Conservation (phyloP, 192 early-diverging fungal genomes). For the Podila minutissima region DNA sequence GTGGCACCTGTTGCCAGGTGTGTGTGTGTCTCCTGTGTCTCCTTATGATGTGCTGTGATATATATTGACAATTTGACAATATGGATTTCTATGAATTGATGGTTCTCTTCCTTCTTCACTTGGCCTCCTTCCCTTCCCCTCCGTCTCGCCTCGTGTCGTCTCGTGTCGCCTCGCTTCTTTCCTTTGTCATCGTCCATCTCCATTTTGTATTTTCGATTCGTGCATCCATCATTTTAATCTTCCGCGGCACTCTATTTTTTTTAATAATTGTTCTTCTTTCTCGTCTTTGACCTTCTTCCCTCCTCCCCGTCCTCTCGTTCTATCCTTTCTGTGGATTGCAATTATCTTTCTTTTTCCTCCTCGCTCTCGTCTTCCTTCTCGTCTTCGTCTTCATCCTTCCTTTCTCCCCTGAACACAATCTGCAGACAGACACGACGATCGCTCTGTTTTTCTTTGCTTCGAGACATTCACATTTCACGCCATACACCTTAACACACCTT, state of each 20-base stretch:
- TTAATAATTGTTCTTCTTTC: neutral
- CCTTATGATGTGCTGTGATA: no score
- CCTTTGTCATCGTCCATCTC: neutral
- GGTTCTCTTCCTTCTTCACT: neutral
- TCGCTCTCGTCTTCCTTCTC: neutral
- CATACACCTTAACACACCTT: no score
- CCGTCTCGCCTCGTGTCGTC: no score
- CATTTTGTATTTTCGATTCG: neutral
- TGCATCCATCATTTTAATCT: neutral
- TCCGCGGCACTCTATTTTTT: neutral
- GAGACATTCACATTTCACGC: no score
- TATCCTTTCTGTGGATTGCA: neutral
- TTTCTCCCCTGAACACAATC: slow-evolving; percentile 1
- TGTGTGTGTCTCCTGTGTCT: no score
- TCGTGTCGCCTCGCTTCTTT: no score
- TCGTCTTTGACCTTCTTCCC: neutral
- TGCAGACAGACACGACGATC: neutral
- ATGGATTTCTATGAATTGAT: no score
- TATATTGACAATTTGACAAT: no score
- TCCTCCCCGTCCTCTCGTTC: neutral
- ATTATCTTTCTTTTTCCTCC: neutral
- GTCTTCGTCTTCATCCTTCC: neutral
- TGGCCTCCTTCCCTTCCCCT: no score
- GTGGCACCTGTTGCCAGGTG: no score
- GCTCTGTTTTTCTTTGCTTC: no score